Base-by-base conservation (phyloP, 352 stramenopile species). In the Peronospora destructor region DNA sequence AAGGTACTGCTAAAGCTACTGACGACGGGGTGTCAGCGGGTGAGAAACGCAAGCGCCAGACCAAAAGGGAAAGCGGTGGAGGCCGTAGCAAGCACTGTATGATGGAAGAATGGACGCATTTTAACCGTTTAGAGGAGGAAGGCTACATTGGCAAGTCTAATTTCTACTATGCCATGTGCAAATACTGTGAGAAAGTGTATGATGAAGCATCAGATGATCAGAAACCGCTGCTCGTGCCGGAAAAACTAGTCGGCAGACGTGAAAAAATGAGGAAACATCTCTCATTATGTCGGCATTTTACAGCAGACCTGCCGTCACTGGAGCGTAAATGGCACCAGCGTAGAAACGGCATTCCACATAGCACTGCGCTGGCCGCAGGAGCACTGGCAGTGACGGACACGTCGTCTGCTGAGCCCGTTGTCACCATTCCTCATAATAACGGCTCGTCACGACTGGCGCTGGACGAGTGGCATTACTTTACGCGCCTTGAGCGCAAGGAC, bases 111-210 rank as follows among this genome's bases (percentile, higher is more conserved):
- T 91, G 80, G 80, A 61, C 72, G 32, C 76, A 91, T 52, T 91
- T 88, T 44, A 76, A 68, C 35, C 76, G 80, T 0, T 64, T 91
- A 34, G 68, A 85, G 49, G 70, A 87, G 26, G 73, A 87, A 49
- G 80, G 76, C 14, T 91, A 85, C 65, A 87, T 91, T 56, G 76
- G 73, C 60, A 88, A 87, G 21, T 87, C 76, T 13, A 91, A 91
- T 49, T 88, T 88, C 61, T 88, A 87, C 58, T 71, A 73, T 38
- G 76, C 74, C 19, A 34, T 85, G 23, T 91, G 80, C 58, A 77
- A 74, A 38, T 54, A 87, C 71, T 88, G 80, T 62, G 63, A 87
- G 45, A 25, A 52, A n/a, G 80, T 73, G 14, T 62, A 84, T 44
- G 71, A 86, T 50, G 61, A 77, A 14, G 76, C 71, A 4, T 28